phyloP scores from a whole-genome alignment of 1,284 basidiomycete species.

The Golubevia sp. region DNA sequence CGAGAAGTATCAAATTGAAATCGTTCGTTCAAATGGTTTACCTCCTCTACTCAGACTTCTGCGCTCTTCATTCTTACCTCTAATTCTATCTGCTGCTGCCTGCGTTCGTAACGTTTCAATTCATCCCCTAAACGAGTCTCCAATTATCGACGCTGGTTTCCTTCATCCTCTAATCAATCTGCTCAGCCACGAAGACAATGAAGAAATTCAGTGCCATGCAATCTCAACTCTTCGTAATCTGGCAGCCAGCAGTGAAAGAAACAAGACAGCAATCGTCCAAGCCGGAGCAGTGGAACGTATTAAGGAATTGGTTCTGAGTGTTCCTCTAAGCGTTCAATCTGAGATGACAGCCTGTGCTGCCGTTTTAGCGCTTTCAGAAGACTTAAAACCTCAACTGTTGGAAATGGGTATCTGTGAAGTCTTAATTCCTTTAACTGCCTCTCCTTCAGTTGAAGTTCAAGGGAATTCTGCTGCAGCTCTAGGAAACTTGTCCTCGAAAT shows the following conservation, averaged over 20 bases:
- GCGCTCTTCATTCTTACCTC: conserved; percentile 95
- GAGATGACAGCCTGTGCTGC: conserved; percentile 99
- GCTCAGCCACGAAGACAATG: conserved; percentile 95
- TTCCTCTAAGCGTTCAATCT: conserved; percentile 95
- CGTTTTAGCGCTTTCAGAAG: conserved; percentile 65
- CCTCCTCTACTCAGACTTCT: conserved; percentile 89
- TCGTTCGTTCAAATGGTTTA: conserved; percentile 93
- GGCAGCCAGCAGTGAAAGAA: conserved; percentile 95
- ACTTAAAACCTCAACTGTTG: conserved; percentile 67
- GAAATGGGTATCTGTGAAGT: conserved; percentile 99
- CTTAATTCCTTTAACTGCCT: conserved; percentile 93
- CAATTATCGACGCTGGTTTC: conserved; percentile 98
- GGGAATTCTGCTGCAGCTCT: conserved; percentile 97
- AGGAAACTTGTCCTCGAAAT: conserved; percentile 94
- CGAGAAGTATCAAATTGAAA: conserved; percentile 99
- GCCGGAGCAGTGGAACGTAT: conserved; percentile 98
- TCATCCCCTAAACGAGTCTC: conserved; percentile 96
- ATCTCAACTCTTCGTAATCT: conserved; percentile 96
- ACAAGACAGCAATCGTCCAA: conserved; percentile 97
- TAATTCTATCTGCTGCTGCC: conserved; percentile 96
- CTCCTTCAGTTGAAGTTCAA: conserved; percentile 94
- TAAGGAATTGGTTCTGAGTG: conserved; percentile 92
- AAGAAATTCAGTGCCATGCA: conserved; percentile 99
- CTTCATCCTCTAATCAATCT: conserved; percentile 93
- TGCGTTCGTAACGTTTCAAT: conserved; percentile 99